Base-by-base conservation (phyloP, 441 rosid species). In the Biscutella laevigata region DNA sequence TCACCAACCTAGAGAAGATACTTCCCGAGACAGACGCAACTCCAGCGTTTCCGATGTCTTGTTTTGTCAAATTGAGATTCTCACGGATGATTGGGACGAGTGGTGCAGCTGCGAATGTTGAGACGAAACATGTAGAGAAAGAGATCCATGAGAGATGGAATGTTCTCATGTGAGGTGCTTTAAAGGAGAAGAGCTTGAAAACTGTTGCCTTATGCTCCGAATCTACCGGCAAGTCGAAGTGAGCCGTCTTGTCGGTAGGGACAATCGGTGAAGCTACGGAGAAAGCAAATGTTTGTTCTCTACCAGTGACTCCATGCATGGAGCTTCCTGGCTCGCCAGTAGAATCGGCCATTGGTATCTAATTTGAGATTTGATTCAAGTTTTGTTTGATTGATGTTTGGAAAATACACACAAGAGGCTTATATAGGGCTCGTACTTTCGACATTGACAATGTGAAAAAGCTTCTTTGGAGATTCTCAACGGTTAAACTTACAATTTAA, bases 61-160 rank as follows among this genome's bases (percentile, higher is more conserved):
- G 57, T 40, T 84, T 84, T 2, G 73, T 77, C 2, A 82, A 61
- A 46, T 84, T 75, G 11, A 87, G 88, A 57, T 80, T 87, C 57
- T 87, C 92, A 0, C 88, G 75, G 29, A 84, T 84, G 54, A 82
- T 82, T 1, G 96, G 94, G 21, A 84, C 77, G 2, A 84, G 96
- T 3, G 96, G 96, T 3, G 94, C 90, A 0, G 96, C 96, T 0
- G 96, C 94, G 4, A 87, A 82, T 0, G 96, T 82, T 2, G 96
- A 84, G 60, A 87, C 78, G 11, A 88, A 84, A 61, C 90, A 82
- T 38, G 82, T 76, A 67, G 75, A 84, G 66, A 88, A 88, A 30
- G 96, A 88, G 24, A 82, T 76, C 96, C 94, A 84, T 4, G 96
- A 82, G n/a, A 88, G 75, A 26, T 82, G 94, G 44, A 84, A 84